These are phyloP conservation scores for Phytopythium litorale DNA, from an alignment of 352 stramenopile species.

Conservation along the genomic window DNA sequence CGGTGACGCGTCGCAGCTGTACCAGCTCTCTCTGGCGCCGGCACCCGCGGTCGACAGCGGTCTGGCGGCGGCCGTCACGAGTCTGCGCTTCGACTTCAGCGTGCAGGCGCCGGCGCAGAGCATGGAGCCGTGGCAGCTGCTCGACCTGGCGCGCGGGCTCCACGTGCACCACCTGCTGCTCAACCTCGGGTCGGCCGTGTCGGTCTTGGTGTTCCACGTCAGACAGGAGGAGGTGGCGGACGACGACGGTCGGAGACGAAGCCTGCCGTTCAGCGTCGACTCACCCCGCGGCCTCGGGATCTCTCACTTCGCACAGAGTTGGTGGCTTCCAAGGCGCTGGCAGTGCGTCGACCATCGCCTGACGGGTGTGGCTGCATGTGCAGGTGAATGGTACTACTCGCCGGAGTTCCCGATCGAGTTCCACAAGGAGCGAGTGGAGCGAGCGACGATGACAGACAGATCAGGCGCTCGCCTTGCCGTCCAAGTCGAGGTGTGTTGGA, in stretches of 20 bases:
- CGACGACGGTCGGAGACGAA: not conserved
- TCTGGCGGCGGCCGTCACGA: conserved; percentile 12
- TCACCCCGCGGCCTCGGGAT: conserved; percentile 10
- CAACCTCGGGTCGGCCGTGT: conserved; percentile 35
- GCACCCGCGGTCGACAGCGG: conserved; percentile 20
- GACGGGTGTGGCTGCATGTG: not conserved
- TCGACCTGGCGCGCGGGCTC: conserved; percentile 14
- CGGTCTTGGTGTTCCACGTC: conserved; percentile 27
- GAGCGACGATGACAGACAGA: not conserved
- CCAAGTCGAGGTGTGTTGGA: not conserved
- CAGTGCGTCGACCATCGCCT: not conserved
- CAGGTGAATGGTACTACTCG: conserved; percentile 37
- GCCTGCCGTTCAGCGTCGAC: not conserved
- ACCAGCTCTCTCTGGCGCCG: conserved; percentile 40
- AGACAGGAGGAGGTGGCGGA: conserved; percentile 4
- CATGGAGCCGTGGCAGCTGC: conserved; percentile 48
- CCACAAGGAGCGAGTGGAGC: not conserved
- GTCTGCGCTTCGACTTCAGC: conserved; percentile 35
- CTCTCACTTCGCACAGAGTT: conserved; percentile 28
- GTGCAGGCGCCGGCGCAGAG: conserved; percentile 22
- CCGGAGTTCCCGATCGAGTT: conserved; percentile 40
- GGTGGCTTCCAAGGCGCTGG: not conserved
- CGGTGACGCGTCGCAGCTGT: conserved; percentile 21
- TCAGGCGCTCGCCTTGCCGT: not conserved
- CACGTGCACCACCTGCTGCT: conserved; percentile 44